Percentiles rank a stretch among this genome's conserved stretches.
Conservation (phyloP, 257 asterid species). For the Ocimum tenuiflorum region DNA sequence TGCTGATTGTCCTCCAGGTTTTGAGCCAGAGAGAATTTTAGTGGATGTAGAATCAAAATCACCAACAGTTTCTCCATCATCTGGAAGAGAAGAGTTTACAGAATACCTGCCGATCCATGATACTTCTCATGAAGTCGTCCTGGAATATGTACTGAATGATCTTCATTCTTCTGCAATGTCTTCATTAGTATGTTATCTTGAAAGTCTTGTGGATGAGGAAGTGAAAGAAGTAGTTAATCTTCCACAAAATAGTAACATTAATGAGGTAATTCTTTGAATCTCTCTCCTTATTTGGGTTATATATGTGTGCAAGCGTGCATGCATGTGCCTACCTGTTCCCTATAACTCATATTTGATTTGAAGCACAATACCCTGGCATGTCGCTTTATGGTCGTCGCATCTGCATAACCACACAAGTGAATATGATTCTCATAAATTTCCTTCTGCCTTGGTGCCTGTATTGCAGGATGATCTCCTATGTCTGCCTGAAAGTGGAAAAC, state of each 20-base stretch:
- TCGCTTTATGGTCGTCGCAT: conserved; percentile 22
- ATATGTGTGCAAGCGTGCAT: neutral
- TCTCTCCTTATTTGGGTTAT: neutral
- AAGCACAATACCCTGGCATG: conserved; percentile 42
- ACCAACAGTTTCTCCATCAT: conserved; percentile 24
- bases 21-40: conserved; percentile 34
- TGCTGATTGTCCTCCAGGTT: conserved; percentile 79
- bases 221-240: conserved; percentile 42
- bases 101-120: conserved; percentile 11
- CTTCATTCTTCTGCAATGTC: conserved; percentile 61
- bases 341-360: conserved; percentile 9
- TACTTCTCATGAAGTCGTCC: conserved; percentile 25
- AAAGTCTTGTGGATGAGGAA: conserved; percentile 53
- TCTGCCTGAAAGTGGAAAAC: conserved; percentile 23
- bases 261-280: conserved; percentile 40
- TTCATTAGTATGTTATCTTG: conserved; percentile 38
- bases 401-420: conserved; percentile 26
- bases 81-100: conserved; percentile 27
- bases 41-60: conserved; percentile 28
- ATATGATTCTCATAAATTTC: conserved; percentile 24
- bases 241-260: conserved; percentile 20
- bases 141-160: conserved; percentile 53
- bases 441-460: conserved; percentile 25
- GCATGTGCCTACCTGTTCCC: neutral
- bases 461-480: conserved; percentile 27